Evolutionary conservation across 2,329 filamentous ascomycete species (phyloP), one percentile per base, ranked within the genome.

Genomic region (Botrytis pseudocinerea): DNA sequence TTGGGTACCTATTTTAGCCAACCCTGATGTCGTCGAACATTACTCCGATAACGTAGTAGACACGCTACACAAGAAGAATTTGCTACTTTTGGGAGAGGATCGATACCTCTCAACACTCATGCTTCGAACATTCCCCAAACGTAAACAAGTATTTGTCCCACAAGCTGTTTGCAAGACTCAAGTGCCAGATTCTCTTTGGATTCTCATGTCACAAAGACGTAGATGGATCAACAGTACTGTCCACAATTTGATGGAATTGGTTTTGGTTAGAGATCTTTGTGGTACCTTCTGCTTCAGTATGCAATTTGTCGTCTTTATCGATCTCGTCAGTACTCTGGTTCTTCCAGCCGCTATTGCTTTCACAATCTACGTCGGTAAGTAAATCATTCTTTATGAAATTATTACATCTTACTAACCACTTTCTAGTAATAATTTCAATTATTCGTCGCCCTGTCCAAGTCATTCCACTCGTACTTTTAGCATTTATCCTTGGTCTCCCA

Each of bases 261-360:
- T 98, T 70, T 89, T 99, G 48, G 97, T 99, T 62, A 90, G 95
- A 76, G 96, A 99, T 85, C 89, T 99, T 25, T 99, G 96, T 81
- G 96, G 96, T 77, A 99, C 96, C 4, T 99, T 99, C 85, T 99
- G 97, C 86, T 99, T 99, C 87, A 97, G 94, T 83, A 99, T 99
- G 96, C 96, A 99, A 84, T 99, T 99, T 81, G 92, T 99, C 76
- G 92, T 99, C 76, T 97, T 95, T 82, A 93, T 99, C 80, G 96
- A 99, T 84, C 87, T 99, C 72, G 88, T 98, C 72, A 96, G 96
- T 79, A 99, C 97, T 2, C 86, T 99, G 71, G 96, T 99, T 18
- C 87, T 99, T 35, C 96, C 96, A 3, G 97, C 96, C 64, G 97
- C 97, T 77, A 98, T 99, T 81, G 92, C 93, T 5, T 99, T 99